A percentile compares a stretch with the other conserved stretches of the same genome.
phyloP scores from a whole-genome alignment of 495 filamentous ascomycete genomes.

The Lepraria neglecta region DNA sequence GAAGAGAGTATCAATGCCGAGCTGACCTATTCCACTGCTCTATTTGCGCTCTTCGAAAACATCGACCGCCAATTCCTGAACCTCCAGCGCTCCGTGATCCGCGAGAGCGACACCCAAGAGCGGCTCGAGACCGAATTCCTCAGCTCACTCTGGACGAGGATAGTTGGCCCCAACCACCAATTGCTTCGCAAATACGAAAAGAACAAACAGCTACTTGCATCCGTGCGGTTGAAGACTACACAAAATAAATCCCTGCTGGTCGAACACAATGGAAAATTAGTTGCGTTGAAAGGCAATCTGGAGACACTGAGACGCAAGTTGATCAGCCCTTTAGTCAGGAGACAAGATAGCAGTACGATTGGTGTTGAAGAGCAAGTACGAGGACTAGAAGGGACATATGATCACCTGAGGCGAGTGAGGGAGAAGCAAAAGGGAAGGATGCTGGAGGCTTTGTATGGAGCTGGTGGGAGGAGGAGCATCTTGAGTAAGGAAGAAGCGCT shows the following conservation, averaged over 20 bases:
- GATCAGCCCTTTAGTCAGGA: conserved; percentile 71
- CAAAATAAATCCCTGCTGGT: conserved; percentile 78
- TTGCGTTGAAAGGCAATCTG: conserved; percentile 71
- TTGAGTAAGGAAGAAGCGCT: conserved; percentile 22
- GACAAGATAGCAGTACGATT: conserved; percentile 45
- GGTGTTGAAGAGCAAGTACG: conserved; percentile 75
- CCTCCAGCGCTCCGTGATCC: conserved; percentile 75
- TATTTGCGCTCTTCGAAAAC: conserved; percentile 78
- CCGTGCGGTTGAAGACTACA: conserved; percentile 72
- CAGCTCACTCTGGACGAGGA: conserved; percentile 74
- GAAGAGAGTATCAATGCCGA: conserved; percentile 85
- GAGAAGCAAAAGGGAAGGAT: conserved; percentile 74
- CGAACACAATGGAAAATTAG: conserved; percentile 72
- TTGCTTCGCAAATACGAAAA: conserved; percentile 80
- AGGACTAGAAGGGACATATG: conserved; percentile 71
- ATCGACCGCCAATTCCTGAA: conserved; percentile 87
- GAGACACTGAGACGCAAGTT: conserved; percentile 71
- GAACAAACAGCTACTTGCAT: conserved; percentile 67
- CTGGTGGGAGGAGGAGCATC: conserved; percentile 35
- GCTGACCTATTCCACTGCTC: conserved; percentile 62
- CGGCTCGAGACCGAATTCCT: conserved; percentile 72
- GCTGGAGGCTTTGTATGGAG: conserved; percentile 72
- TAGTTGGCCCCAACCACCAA: conserved; percentile 64
- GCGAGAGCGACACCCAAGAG: conserved; percentile 74
- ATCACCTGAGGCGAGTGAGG: conserved; percentile 64